Evolutionary conservation across 208 protist genomes (phyloP).

Genomic region (Naegleria fowleri): DNA sequence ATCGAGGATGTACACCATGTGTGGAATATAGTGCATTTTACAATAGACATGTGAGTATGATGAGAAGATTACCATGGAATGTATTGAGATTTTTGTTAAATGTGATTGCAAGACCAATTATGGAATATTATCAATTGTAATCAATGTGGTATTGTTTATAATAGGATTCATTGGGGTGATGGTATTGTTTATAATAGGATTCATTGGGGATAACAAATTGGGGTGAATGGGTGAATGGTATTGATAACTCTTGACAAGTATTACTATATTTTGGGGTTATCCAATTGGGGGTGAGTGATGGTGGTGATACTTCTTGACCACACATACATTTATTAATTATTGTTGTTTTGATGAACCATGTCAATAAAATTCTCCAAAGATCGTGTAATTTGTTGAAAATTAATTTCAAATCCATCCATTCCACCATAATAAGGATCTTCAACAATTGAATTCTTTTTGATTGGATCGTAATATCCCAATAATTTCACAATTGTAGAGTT

Average conservation of each 20-base stretch:
- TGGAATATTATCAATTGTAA: neutral
- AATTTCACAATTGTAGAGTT: neutral
- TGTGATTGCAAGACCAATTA: neutral
- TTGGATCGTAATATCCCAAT: conserved; percentile 10
- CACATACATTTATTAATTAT: too few relatives aligned
- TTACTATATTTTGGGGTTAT: too few relatives aligned
- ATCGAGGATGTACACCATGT: neutral
- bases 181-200: too few relatives aligned
- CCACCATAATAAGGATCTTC: conserved; percentile 36
- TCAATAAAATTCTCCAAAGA: neutral
- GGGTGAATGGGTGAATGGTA: too few relatives aligned
- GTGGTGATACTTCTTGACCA: too few relatives aligned
- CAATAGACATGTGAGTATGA: neutral
- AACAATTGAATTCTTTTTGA: neutral
- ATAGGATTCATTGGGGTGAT: too few relatives aligned
- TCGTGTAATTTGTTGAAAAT: conserved; percentile 15
- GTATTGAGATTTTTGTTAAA: neutral
- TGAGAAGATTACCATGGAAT: neutral
- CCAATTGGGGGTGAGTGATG: too few relatives aligned
- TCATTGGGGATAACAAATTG: too few relatives aligned
- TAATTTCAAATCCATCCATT: neutral
- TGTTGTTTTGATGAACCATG: neutral
- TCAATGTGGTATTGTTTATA: too few relatives aligned
- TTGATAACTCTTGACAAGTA: too few relatives aligned
- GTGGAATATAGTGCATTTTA: neutral